Evolutionary conservation across 2,329 filamentous ascomycete species (phyloP), one percentile per base, ranked within the genome.

Genomic region (Pseudodiploospora longispora): DNA sequence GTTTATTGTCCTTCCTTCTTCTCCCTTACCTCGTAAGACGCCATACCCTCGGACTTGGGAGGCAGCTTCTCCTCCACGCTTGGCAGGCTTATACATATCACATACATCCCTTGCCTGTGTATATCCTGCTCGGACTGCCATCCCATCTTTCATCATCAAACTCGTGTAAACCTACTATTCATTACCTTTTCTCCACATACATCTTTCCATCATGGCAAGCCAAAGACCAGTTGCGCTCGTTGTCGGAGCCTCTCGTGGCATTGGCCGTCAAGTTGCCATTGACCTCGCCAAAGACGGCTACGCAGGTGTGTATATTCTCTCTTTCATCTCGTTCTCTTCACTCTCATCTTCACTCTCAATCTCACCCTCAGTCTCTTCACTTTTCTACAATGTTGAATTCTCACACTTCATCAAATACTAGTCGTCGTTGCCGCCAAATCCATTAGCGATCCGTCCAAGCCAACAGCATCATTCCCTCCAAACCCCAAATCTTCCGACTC

Each of bases 381-480:
- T 28, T 3, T 29, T 30, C 6, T 29, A 10, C 32, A 2, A 12
- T 30, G 7, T 19, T 19, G 19, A 19, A 19, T 19, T 19, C 32
- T 19, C 2, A 35, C 1, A 4, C 10, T 7, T 2, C 31, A 12
- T 3, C 38, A 46, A 7, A 5, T 5, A 19, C 40, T 41, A 87
- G 86, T 90, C 51, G 80, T 89, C 48, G 80, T 93, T 30, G 77
- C 85, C 5, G 85, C 87, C 29, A 93, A 91, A 59, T 82, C 81
- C 33, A 82, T 75, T 6, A 87, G 81, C 38, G 74, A 87, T 53
- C 75, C 82, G 4, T 67, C 65, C 33, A 68, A 66, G 42, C 64
- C 69, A 12, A 56, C 68, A 29, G 56, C 45, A 2, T 75, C 82
- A 1, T 87, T 87, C 58, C 84, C 85, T 2, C 86, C 87, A 2